Conservation (phyloP, 2,329 filamentous ascomycete genomes). For the Ophiognomonia clavigignenti-juglandacearum region DNA sequence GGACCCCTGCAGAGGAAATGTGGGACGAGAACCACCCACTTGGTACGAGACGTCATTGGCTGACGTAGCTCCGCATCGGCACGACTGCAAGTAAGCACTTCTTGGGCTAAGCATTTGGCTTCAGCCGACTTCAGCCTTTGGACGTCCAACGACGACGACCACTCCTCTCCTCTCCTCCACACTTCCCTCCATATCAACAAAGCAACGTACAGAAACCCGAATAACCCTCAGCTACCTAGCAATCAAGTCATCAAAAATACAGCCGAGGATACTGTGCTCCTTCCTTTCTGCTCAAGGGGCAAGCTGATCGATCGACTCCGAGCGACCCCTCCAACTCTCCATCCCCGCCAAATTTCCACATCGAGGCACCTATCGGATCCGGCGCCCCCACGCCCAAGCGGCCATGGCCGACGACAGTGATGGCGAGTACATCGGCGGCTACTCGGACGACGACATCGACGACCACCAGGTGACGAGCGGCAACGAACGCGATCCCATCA, state of each 20-base stretch:
- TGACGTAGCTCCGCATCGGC: background rate
- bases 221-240: too few species aligned
- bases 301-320: background rate
- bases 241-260: too few species aligned
- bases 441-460: slow-evolving; percentile 61
- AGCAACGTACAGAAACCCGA: too few species aligned
- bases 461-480: slow-evolving; percentile 41
- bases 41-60: background rate
- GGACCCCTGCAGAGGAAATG: background rate
- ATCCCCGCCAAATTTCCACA: background rate
- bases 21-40: background rate
- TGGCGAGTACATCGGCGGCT: slow-evolving; percentile 62
- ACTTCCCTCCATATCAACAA: too few species aligned
- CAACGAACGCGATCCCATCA: slow-evolving; percentile 18
- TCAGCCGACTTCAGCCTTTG: too few species aligned
- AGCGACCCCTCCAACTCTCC: background rate
- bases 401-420: slow-evolving; percentile 60
- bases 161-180: too few species aligned
- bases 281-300: too few species aligned
- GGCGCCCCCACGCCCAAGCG: too few species aligned
- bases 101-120: background rate
- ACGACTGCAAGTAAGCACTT: too few species aligned
- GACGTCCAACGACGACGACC: too few species aligned
- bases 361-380: background rate
- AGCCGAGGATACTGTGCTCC: too few species aligned